phyloP scores from a whole-genome alignment of 305 asterid genomes.

The Fraxinus greggii region DNA sequence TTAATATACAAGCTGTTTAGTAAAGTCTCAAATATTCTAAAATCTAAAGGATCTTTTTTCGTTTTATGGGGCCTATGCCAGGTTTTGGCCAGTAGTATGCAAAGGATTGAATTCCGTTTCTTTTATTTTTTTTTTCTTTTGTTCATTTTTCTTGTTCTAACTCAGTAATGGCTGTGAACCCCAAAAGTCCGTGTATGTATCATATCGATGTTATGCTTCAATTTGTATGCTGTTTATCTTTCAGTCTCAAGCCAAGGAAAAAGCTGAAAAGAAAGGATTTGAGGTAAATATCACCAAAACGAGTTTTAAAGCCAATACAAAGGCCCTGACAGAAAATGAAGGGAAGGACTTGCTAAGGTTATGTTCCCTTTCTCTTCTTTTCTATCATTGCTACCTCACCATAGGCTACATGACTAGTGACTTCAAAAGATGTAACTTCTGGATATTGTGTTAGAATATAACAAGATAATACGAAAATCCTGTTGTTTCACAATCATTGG shows the following conservation, averaged over 20 bases:
- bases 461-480: background rate
- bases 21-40: background rate
- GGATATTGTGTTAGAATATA: background rate
- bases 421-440: background rate
- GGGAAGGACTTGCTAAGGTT: conserved; percentile 85
- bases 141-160: background rate
- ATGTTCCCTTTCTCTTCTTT: conserved; percentile 8
- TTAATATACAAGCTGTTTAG: background rate
- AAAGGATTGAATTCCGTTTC: background rate
- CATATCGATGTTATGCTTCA: background rate
- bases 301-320: conserved; percentile 82
- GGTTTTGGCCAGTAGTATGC: background rate
- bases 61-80: background rate
- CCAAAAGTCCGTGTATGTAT: background rate
- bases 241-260: conserved; percentile 81
- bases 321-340: conserved; percentile 81
- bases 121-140: background rate
- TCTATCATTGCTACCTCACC: background rate
- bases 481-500: background rate
- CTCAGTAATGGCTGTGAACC: background rate
- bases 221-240: conserved; percentile 13
- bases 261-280: conserved; percentile 65
- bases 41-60: background rate
- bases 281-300: conserved; percentile 66
- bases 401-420: background rate